phyloP scores from a whole-genome alignment of 257 asterid species.

The Gynochthodes officinalis region DNA sequence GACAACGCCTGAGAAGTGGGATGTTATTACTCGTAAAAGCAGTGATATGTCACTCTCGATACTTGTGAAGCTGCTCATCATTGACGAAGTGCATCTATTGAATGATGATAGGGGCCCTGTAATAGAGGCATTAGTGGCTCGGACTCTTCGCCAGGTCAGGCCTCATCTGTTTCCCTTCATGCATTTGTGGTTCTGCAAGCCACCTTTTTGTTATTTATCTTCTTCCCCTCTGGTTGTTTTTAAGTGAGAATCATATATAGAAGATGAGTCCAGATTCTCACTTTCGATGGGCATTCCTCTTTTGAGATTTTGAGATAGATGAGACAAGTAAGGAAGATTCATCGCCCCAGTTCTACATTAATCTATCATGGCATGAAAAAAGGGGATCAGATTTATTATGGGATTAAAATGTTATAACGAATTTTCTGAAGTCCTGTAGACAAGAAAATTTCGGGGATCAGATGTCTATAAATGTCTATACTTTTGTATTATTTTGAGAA shows the following conservation, averaged over 20 bases:
- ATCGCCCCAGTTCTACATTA: neutral
- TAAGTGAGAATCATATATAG: neutral
- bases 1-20: constrained; percentile 99
- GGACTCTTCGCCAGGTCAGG: constrained; percentile 95
- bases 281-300: neutral
- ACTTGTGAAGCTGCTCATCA: constrained; percentile 97
- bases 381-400: neutral
- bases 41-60: constrained; percentile 96
- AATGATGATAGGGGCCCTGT: constrained; percentile 99
- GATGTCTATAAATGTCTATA: neutral
- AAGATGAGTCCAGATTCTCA: neutral
- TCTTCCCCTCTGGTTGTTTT: neutral
- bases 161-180: constrained; percentile 14
- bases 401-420: neutral
- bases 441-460: neutral
- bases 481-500: neutral
- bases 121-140: constrained; percentile 97
- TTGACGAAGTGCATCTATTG: constrained; percentile 95
- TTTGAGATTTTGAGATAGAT: neutral
- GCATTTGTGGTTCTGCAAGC: neutral
- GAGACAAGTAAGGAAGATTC: neutral
- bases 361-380: neutral
- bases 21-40: constrained; percentile 98
- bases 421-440: neutral
- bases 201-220: neutral